phyloP scores from a whole-genome alignment of 164 flowering plant species.

The Taxillus chinensis region DNA sequence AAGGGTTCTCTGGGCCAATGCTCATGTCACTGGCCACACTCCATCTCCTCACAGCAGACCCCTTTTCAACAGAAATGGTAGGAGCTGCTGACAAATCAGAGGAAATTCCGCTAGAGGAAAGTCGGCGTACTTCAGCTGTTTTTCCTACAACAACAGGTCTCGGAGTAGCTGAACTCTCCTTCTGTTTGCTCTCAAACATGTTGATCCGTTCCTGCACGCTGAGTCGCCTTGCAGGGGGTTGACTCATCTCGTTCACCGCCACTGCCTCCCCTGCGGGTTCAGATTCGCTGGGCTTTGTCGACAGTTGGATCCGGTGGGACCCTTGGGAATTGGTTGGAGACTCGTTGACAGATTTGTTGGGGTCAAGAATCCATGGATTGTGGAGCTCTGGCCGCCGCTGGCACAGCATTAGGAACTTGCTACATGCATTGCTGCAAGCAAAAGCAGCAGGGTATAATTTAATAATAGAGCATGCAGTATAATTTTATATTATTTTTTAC shows the following conservation, averaged over 20 bases:
- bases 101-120: conserved; percentile 20
- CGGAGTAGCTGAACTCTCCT: background rate
- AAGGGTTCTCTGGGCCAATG: conserved; percentile 44
- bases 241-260: background rate
- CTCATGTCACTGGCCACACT: background rate
- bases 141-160: background rate
- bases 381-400: conserved; percentile 64
- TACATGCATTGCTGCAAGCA: conserved; percentile 71
- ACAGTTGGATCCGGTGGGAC: conserved; percentile 70
- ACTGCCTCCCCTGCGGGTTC: background rate
- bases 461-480: background rate
- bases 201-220: background rate
- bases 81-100: background rate
- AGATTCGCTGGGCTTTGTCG: conserved; percentile 13
- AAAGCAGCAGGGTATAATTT: background rate
- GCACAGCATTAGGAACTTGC: conserved; percentile 48
- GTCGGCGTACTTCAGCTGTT: background rate
- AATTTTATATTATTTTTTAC: too few relatives aligned
- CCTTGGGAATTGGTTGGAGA: conserved; percentile 74
- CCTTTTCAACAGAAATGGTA: conserved; percentile 34
- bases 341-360: conserved; percentile 41
- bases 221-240: background rate
- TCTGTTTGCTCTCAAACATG: background rate
- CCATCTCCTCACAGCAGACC: conserved; percentile 6
- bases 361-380: conserved; percentile 32